phyloP scores from a whole-genome alignment of 495 filamentous ascomycete genomes.

The Opeltia flavorubescens region DNA sequence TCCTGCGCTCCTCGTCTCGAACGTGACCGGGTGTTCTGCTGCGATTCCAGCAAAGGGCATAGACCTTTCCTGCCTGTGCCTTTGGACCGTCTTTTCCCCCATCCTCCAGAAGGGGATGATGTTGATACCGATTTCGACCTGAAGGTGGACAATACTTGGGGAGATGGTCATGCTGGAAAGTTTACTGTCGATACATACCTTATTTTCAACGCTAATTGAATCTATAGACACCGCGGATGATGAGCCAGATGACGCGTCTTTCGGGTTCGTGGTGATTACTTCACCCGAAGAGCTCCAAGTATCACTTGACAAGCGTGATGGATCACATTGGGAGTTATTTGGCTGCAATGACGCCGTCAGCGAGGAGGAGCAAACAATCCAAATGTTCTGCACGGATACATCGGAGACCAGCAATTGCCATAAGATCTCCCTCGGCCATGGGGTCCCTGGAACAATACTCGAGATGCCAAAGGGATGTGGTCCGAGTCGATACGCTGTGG shows the following conservation, averaged over 20 bases:
- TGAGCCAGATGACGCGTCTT: constrained; percentile 17
- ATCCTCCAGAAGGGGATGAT: constrained; percentile 15
- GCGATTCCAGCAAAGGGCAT: constrained; percentile 9
- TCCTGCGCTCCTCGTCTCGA: constrained; percentile 4
- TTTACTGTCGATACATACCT: too few relatives aligned
- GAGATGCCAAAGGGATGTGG: constrained; percentile 26
- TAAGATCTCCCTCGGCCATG: constrained; percentile 18
- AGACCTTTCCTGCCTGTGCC: constrained; percentile 20
- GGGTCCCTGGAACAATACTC: constrained; percentile 21
- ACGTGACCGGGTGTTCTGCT: constrained; percentile 17
- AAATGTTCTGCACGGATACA: constrained; percentile 13
- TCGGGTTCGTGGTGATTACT: constrained; percentile 19
- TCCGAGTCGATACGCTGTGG: constrained; percentile 25
- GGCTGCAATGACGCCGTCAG: constrained; percentile 16
- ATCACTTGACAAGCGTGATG: constrained; percentile 20
- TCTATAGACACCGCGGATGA: constrained; percentile 7
- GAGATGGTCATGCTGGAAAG: constrained; percentile 2
- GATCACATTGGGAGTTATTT: constrained; percentile 19
- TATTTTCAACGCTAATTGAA: too few relatives aligned
- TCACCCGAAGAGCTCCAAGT: constrained; percentile 16
- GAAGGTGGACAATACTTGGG: constrained; percentile 15
- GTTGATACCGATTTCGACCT: constrained; percentile 17
- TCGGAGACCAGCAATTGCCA: constrained; percentile 18
- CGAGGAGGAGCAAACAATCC: constrained; percentile 14
- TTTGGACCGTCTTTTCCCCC: constrained; percentile 20